A percentile compares a stretch with the other conserved stretches of the same genome.
Conservation (phyloP, 805 yeast species). For the Sungouiozyma intestinalis region DNA sequence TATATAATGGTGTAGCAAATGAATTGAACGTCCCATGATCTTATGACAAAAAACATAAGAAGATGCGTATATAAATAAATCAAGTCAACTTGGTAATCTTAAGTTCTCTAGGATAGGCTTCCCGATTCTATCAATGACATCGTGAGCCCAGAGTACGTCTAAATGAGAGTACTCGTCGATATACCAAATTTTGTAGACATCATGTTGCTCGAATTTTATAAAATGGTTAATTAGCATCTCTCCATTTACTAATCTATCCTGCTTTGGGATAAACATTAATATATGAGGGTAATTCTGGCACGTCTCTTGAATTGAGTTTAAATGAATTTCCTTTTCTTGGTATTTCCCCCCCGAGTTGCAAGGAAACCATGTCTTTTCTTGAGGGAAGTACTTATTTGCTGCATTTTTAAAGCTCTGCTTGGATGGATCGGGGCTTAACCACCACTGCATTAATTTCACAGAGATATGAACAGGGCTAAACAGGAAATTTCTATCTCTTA, state of each 20-base stretch:
- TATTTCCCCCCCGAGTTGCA: constrained; percentile 3
- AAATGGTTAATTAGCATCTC: constrained; percentile 55
- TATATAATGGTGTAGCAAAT: too few relatives aligned
- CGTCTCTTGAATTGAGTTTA: constrained; percentile 28
- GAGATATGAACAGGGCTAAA: constrained; percentile 82
- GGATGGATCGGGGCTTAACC: constrained; percentile 47
- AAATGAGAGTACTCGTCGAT: constrained; percentile 69
- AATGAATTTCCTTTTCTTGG: constrained; percentile 11
- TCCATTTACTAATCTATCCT: constrained; percentile 74
- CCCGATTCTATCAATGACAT: constrained; percentile 58
- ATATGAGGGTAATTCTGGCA: constrained; percentile 43
- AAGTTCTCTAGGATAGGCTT: constrained; percentile 32
- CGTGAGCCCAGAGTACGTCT: constrained; percentile 90
- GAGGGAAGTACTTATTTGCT: constrained; percentile 39
- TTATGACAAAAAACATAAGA: too few relatives aligned
- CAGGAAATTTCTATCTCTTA: constrained; percentile 66
- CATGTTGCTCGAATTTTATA: constrained; percentile 40
- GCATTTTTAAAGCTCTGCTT: constrained; percentile 34
- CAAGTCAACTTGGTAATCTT: constrained; percentile 5
- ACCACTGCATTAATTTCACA: constrained; percentile 81
- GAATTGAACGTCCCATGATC: too few relatives aligned
- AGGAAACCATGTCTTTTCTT: constrained; percentile 45
- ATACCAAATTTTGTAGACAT: constrained; percentile 23
- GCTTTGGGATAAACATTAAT: constrained; percentile 57
- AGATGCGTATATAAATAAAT: too few relatives aligned